Base-by-base conservation (phyloP, 1,139 yeast species). In the Diutina sp. region DNA sequence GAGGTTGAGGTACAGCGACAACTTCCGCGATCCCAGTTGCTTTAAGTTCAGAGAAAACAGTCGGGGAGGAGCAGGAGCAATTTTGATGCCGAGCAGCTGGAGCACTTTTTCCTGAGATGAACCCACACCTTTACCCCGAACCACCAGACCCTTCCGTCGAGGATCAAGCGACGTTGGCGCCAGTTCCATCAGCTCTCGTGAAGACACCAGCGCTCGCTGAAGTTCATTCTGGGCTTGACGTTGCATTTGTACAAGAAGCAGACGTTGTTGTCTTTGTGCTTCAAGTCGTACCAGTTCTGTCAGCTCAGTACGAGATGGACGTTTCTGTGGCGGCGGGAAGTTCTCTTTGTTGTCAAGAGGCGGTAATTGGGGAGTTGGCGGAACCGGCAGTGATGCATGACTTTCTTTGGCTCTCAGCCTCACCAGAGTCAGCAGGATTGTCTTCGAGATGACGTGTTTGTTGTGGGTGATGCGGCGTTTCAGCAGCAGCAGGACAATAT, bases 391-490 rank as follows among this genome's bases (percentile, higher is more conserved):
- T 11, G 41, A 35, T 1, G 41, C 41, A n/a, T 35, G 41, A n/a
- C 41, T n/a, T 35, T 35, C 41, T 35, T 35, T 35, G n/a, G 30
- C n/a, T 14, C n/a, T 16, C 53, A 50, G 53, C 29, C 44, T 11
- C 25, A 50, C 53, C 53, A 50, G 53, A 12, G 53, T 50, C 11
- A 16, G 30, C 53, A 50, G 53, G n/a, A 38, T 25, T 11, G 53
- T 12, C 28, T 32, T 30, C n/a, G 32, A 32, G 29, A 50, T 50
- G 41, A 50, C 32, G 18, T 50, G 53, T n/a, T 50, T 50, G 18
- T 50, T 50, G n/a, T 50, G 53, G 14, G 44, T 32, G 44, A 50
- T 50, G 12, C 53, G 41, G 21, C 53, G 53, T 50, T 50, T 50
- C 29, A 18, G 29, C 12, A 18, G 30, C 12, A 38, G 32, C 44